Evolutionary conservation across 306 rosid genomes (phyloP).

Genomic region (Elaeagnus macrophylla): DNA sequence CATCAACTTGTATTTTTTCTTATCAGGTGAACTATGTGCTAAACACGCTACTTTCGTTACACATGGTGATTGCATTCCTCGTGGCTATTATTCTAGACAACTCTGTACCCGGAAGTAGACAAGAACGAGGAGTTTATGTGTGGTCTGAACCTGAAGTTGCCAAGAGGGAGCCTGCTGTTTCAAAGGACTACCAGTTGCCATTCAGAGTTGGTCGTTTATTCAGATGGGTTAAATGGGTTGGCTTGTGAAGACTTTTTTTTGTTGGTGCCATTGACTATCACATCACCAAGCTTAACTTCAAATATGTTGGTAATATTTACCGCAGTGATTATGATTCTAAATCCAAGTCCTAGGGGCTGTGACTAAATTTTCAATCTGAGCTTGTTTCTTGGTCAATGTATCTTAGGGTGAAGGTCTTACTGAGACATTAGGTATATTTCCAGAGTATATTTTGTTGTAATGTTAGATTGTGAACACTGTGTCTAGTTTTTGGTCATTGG

Average conservation of each 20-base stretch:
- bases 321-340: neutral
- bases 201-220: slow-evolving; percentile 73
- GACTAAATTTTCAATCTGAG: slow-evolving; percentile 19
- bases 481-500: slow-evolving; percentile 44
- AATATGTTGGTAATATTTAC: no score
- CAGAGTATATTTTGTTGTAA: slow-evolving; percentile 38
- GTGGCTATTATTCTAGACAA: slow-evolving; percentile 84
- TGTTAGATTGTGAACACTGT: slow-evolving; percentile 38
- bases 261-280: neutral
- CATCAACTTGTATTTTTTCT: slow-evolving; percentile 7
- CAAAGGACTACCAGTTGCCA: slow-evolving; percentile 77
- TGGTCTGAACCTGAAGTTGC: slow-evolving; percentile 85
- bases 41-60: slow-evolving; percentile 67
- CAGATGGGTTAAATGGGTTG: slow-evolving; percentile 99
- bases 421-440: slow-evolving; percentile 40
- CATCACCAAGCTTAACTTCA: neutral
- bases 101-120: slow-evolving; percentile 90
- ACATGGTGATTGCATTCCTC: slow-evolving; percentile 87
- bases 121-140: slow-evolving; percentile 92
- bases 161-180: slow-evolving; percentile 69
- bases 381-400: slow-evolving; percentile 2
- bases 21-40: slow-evolving; percentile 67
- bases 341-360: slow-evolving; percentile 1
- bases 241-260: slow-evolving; percentile 26
- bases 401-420: slow-evolving; percentile 27